Evolutionary conservation across 768 basidiomycete genomes (phyloP).

Genomic region (Leccinum subgranulosum): DNA sequence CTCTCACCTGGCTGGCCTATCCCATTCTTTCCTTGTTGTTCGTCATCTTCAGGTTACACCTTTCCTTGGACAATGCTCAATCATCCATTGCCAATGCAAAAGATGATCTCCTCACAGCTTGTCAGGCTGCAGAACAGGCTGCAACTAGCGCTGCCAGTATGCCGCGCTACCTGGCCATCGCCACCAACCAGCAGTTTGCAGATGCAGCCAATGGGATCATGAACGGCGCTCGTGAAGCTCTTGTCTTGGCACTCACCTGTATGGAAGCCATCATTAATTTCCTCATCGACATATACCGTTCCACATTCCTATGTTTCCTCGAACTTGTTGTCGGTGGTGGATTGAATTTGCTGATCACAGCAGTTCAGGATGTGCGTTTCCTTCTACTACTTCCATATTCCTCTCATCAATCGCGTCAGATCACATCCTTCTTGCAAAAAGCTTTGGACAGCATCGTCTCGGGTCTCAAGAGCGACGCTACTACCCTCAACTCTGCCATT

Average conservation of each 20-base stretch:
- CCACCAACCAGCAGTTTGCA: slow-evolving; percentile 76
- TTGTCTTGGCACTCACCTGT: slow-evolving; percentile 71
- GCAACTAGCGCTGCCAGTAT: slow-evolving; percentile 80
- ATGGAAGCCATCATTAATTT: slow-evolving; percentile 92
- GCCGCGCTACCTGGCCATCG: slow-evolving; percentile 84
- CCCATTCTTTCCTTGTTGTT: slow-evolving; percentile 88
- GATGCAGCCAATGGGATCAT: slow-evolving; percentile 78
- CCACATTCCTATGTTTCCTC: slow-evolving; percentile 90
- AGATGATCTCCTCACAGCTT: slow-evolving; percentile 74
- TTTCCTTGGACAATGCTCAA: slow-evolving; percentile 69
- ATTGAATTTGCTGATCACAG: slow-evolving; percentile 73
- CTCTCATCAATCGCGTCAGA: slow-evolving; percentile 39
- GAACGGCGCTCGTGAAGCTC: slow-evolving; percentile 68
- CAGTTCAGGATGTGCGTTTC: slow-evolving; percentile 72
- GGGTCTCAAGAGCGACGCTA: slow-evolving; percentile 68
- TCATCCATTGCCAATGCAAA: slow-evolving; percentile 68
- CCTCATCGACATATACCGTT: slow-evolving; percentile 88
- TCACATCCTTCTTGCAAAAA: slow-evolving; percentile 63
- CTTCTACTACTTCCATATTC: not conserved
- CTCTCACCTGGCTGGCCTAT: slow-evolving; percentile 88
- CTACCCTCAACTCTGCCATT: slow-evolving; percentile 66
- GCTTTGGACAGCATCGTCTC: slow-evolving; percentile 61
- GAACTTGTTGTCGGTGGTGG: slow-evolving; percentile 85
- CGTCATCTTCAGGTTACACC: slow-evolving; percentile 76
- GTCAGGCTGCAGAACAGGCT: slow-evolving; percentile 79